phyloP scores from a whole-genome alignment of 2,329 filamentous ascomycete species.

The Fusarium sp. region DNA sequence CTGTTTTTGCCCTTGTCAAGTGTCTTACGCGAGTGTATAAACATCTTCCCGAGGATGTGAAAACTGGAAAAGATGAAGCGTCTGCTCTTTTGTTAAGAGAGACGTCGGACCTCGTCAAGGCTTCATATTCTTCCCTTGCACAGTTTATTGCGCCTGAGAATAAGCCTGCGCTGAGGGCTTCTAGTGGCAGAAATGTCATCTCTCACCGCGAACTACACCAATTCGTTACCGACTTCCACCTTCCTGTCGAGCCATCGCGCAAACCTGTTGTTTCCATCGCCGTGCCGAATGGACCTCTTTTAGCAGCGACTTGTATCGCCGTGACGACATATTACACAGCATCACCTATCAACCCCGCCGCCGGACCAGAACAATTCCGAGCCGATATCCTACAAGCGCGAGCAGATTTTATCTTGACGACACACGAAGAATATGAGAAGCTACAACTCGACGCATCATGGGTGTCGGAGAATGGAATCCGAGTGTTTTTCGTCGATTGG shows the following conservation, averaged over 20 bases:
- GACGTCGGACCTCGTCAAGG: background rate
- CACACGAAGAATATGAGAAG: background rate
- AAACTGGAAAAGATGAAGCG: background rate
- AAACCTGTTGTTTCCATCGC: constrained; percentile 3
- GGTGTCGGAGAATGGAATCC: background rate
- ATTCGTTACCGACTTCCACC: background rate
- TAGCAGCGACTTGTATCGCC: constrained; percentile 15
- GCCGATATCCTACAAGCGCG: constrained; percentile 9
- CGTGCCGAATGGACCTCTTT: background rate
- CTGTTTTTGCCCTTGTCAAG: constrained; percentile 8
- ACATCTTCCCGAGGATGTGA: background rate
- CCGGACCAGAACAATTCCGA: constrained; percentile 12
- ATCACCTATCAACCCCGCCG: constrained; percentile 13
- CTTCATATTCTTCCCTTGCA: constrained; percentile 1
- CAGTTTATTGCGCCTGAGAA: background rate
- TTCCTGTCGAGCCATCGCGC: fast-evolving
- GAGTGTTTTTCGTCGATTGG: constrained; percentile 2
- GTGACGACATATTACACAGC: constrained; percentile 13
- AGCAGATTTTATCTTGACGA: constrained; percentile 5
- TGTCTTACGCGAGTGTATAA: constrained; percentile 4
- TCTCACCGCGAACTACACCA: background rate
- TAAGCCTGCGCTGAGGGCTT: constrained; percentile 2
- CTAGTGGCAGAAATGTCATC: background rate
- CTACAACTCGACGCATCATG: background rate
- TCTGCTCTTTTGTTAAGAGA: background rate